Conservation (phyloP, 2,329 filamentous ascomycete genomes). For the Torrubiellomyces zombiae region DNA sequence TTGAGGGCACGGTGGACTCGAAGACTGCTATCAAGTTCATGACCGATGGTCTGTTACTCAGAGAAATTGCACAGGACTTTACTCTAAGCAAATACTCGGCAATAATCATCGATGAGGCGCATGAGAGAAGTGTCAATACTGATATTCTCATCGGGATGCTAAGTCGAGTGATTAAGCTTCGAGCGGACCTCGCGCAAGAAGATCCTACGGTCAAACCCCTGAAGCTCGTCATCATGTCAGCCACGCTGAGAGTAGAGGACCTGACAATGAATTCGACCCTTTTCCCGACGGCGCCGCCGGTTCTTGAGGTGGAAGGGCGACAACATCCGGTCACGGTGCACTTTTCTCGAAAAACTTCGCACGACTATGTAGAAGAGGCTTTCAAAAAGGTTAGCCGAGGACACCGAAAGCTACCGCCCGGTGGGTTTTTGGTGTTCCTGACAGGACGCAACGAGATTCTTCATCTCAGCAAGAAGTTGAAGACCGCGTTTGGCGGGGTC, state of each 20-base stretch:
- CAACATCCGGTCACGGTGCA: constrained; percentile 84
- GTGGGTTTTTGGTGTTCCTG: constrained; percentile 83
- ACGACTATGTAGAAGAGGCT: constrained; percentile 81
- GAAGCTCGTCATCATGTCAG: constrained; percentile 96
- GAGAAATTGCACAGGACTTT: constrained; percentile 83
- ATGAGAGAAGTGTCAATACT: constrained; percentile 93
- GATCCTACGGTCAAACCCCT: constrained; percentile 57
- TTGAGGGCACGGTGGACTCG: constrained; percentile 65
- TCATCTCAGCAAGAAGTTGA: constrained; percentile 64
- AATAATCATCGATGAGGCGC: constrained; percentile 90
- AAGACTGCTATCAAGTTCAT: constrained; percentile 95
- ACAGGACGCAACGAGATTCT: constrained; percentile 88
- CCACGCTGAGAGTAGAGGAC: constrained; percentile 79
- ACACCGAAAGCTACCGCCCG: constrained; percentile 76
- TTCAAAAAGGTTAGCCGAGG: constrained; percentile 77
- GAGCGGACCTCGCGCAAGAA: constrained; percentile 57
- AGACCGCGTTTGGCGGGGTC: constrained; percentile 44
- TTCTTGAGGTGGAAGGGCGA: constrained; percentile 79
- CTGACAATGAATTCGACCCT: constrained; percentile 71
- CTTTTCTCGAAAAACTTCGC: constrained; percentile 66
- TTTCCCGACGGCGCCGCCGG: constrained; percentile 62
- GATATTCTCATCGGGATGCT: constrained; percentile 97
- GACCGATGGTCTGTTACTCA: constrained; percentile 90
- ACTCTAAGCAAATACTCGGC: constrained; percentile 78
- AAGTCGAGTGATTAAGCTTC: constrained; percentile 74